A percentile compares a stretch with the other conserved stretches of the same genome.
These are phyloP conservation scores for Phlebopus sp. DNA, from an alignment of 1,284 basidiomycete species.

Conservation along the genomic window DNA sequence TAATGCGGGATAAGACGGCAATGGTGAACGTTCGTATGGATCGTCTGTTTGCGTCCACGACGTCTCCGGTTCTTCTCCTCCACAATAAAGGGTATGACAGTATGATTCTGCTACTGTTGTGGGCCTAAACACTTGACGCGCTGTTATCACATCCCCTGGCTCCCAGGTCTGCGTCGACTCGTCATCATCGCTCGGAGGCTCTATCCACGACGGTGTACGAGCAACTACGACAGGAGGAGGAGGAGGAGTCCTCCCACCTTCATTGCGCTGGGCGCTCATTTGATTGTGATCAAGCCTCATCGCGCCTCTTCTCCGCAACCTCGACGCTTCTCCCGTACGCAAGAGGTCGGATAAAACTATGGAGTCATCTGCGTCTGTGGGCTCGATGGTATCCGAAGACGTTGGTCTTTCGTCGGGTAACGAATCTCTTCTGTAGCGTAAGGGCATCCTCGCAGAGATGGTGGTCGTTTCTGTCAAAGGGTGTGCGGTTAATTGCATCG, in stretches of 20 bases:
- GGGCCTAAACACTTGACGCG: constrained; percentile 23
- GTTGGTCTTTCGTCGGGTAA: constrained; percentile 9
- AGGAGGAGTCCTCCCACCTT: constrained; percentile 21
- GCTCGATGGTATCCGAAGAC: constrained; percentile 23
- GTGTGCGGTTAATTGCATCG: neutral
- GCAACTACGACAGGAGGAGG: constrained; percentile 29
- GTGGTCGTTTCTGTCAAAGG: constrained; percentile 20
- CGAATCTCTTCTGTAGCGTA: constrained; percentile 28
- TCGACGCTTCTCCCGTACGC: constrained; percentile 65
- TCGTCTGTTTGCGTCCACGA: constrained; percentile 5
- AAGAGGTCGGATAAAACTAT: constrained; percentile 70
- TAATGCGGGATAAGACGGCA: constrained; percentile 37
- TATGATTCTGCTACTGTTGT: constrained; percentile 20
- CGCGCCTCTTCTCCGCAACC: constrained; percentile 67
- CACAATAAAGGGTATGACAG: constrained; percentile 50
- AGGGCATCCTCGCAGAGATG: constrained; percentile 25
- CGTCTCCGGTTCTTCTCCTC: constrained; percentile 30
- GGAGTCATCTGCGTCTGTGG: constrained; percentile 56
- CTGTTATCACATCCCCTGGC: constrained; percentile 29
- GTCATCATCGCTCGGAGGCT: constrained; percentile 35
- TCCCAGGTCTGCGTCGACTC: constrained; percentile 34
- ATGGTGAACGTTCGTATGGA: constrained; percentile 35
- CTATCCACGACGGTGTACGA: constrained; percentile 33
- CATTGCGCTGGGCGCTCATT: constrained; percentile 28
- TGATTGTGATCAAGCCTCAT: constrained; percentile 56